Conservation (phyloP, 352 stramenopile genomes). For the Globisporangium heterothallicum region DNA sequence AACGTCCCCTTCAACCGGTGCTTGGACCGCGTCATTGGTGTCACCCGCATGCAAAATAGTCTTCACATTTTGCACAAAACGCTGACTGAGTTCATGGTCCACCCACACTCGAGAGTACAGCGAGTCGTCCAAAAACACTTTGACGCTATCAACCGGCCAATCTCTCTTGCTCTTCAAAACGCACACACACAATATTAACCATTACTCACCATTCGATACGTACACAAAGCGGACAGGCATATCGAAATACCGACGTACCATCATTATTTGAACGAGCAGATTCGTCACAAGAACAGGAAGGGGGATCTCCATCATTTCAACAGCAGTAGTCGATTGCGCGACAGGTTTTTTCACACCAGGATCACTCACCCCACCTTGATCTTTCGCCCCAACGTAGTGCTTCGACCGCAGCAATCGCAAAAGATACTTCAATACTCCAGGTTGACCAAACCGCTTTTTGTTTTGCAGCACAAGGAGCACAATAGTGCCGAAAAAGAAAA, state of each 20-base stretch:
- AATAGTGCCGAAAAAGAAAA: neutral
- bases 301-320: conserved; percentile 44
- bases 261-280: conserved; percentile 59
- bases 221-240: neutral
- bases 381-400: conserved; percentile 58
- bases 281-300: conserved; percentile 74
- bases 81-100: conserved; percentile 71
- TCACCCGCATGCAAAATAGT: conserved; percentile 36
- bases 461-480: neutral
- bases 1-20: conserved; percentile 14
- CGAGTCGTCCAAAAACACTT: conserved; percentile 84
- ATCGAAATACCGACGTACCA: conserved; percentile 23
- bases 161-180: conserved; percentile 28
- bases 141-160: conserved; percentile 80
- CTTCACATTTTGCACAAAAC: conserved; percentile 80
- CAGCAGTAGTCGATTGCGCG: conserved; percentile 14
- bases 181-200: too few relatives aligned
- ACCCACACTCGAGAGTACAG: conserved; percentile 79
- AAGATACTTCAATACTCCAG: conserved; percentile 69
- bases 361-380: conserved; percentile 11
- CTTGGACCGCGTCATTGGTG: conserved; percentile 9
- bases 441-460: conserved; percentile 44
- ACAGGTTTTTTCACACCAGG: conserved; percentile 22
- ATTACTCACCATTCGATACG: too few relatives aligned
- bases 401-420: conserved; percentile 76